Percentiles rank a stretch among this genome's conserved stretches.
phyloP scores from a whole-genome alignment of 75 land plant genomes.

The Cupressus sempervirens region DNA sequence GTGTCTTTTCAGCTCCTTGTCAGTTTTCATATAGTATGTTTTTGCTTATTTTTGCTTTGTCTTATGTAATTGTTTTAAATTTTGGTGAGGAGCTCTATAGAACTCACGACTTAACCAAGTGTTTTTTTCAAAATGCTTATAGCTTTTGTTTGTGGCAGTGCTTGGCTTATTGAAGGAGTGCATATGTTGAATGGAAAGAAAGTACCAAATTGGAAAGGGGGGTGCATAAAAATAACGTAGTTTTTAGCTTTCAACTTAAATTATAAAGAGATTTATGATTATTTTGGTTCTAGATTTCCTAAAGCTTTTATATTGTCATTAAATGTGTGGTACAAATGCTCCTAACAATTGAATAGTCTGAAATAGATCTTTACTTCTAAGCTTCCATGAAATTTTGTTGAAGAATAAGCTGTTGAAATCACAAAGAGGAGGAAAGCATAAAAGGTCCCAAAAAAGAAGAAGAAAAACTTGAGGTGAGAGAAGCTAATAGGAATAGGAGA shows the following conservation, averaged over 20 bases:
- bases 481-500: conserved; percentile 76
- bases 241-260: conserved; percentile 4
- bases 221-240: conserved; percentile 30
- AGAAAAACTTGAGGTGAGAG: conserved; percentile 89
- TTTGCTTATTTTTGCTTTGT: too few species aligned
- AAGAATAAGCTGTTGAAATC: conserved; percentile 95
- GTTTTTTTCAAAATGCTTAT: conserved; percentile 75
- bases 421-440: conserved; percentile 89
- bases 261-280: not conserved
- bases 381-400: conserved; percentile 80
- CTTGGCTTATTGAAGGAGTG: conserved; percentile 84
- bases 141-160: conserved; percentile 76
- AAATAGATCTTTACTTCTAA: not conserved
- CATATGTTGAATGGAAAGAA: conserved; percentile 96
- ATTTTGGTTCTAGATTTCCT: not conserved
- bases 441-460: conserved; percentile 75
- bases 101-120: too few species aligned
- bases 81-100: too few species aligned
- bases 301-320: not conserved
- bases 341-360: not conserved
- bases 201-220: conserved; percentile 90
- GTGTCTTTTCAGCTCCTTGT: too few species aligned
- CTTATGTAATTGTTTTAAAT: too few species aligned
- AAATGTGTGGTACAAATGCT: not conserved
- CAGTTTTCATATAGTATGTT: too few species aligned